These are phyloP conservation scores for Kregervanrija fluxuum DNA, from an alignment of 805 yeast species.

Conservation along the genomic window DNA sequence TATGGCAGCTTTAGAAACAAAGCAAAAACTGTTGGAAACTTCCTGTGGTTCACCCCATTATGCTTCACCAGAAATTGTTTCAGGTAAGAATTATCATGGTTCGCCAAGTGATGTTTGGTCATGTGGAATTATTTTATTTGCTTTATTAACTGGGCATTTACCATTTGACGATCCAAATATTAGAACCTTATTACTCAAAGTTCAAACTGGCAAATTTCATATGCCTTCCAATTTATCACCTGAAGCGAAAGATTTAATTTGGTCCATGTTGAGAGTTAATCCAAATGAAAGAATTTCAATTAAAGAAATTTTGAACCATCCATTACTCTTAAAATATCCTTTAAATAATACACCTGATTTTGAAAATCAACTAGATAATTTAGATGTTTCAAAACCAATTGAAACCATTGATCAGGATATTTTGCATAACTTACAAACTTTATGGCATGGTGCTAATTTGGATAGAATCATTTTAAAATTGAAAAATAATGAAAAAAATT, in stretches of 20 bases:
- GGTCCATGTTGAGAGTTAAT: constrained; percentile 59
- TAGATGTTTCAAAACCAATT: constrained; percentile 21
- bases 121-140: constrained; percentile 77
- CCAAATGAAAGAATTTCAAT: constrained; percentile 70
- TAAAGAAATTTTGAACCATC: constrained; percentile 53
- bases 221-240: constrained; percentile 58
- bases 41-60: constrained; percentile 87
- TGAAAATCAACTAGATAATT: constrained; percentile 15
- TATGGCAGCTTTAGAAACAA: constrained; percentile 79
- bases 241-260: constrained; percentile 64
- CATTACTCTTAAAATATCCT: constrained; percentile 46
- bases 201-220: constrained; percentile 66
- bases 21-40: constrained; percentile 64
- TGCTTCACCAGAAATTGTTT: constrained; percentile 82
- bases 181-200: constrained; percentile 61
- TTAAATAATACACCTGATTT: constrained; percentile 26
- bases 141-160: constrained; percentile 69
- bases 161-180: constrained; percentile 83
- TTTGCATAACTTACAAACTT: constrained; percentile 44
- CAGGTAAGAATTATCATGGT: constrained; percentile 73
- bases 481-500: constrained; percentile 16
- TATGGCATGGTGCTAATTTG: constrained; percentile 48
- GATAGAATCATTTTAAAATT: constrained; percentile 24
- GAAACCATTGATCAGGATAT: constrained; percentile 40
- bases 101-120: constrained; percentile 87